Conservation (phyloP, 2,329 filamentous ascomycete genomes). For the Aspergillus novofumigatus region DNA sequence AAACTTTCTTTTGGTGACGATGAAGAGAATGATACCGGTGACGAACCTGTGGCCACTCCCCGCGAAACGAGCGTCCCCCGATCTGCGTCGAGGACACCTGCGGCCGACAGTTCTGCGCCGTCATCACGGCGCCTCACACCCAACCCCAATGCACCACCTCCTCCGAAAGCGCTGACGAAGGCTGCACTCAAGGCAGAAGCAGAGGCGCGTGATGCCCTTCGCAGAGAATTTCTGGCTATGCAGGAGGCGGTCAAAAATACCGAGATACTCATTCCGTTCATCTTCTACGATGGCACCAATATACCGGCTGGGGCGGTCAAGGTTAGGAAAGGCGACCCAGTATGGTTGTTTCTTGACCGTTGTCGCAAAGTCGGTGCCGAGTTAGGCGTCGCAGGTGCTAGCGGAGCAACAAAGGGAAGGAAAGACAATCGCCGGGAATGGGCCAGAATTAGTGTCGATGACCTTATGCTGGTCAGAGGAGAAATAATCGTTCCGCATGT, state of each 20-base stretch:
- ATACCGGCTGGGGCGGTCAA: constrained; percentile 78
- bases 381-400: constrained; percentile 64
- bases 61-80: constrained; percentile 37
- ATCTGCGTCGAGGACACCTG: constrained; percentile 35
- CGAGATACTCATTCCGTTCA: constrained; percentile 87
- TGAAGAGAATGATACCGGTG: constrained; percentile 54
- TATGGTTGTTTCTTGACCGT: constrained; percentile 91
- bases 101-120: constrained; percentile 27
- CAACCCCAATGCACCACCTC: constrained; percentile 43
- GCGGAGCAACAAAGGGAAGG: constrained; percentile 40
- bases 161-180: constrained; percentile 74
- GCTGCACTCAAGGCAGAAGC: constrained; percentile 74
- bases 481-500: constrained; percentile 93
- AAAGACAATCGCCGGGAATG: constrained; percentile 71
- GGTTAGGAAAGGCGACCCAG: constrained; percentile 86
- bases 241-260: constrained; percentile 86
- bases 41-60: constrained; percentile 33
- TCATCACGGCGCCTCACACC: constrained; percentile 36
- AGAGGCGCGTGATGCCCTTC: constrained; percentile 66
- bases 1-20: constrained; percentile 63
- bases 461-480: constrained; percentile 86
- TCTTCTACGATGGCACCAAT: constrained; percentile 94
- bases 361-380: constrained; percentile 87
- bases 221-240: constrained; percentile 74
- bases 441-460: constrained; percentile 91